Evolutionary conservation across 176 grass and related monocot genomes (phyloP), one percentile per base, ranked within the genome.

Genomic region (Oryza meyeriana): DNA sequence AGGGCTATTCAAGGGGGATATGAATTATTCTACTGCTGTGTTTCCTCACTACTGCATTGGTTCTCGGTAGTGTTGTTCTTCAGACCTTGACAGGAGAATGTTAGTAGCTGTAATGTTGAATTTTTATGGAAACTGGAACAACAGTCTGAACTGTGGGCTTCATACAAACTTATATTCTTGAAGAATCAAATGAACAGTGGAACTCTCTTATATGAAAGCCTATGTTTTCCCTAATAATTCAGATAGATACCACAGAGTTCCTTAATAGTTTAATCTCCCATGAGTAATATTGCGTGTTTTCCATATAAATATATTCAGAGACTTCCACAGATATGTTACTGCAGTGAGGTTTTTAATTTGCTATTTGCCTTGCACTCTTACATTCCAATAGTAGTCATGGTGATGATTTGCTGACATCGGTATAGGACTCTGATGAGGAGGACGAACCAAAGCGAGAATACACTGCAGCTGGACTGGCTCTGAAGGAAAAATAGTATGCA

Each of bases 401-500:
- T 55, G 17, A 57, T 83, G 62, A 72, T 72, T 87, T 94, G 3
- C 72, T 84, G 50, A 72, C 87, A 67, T 76, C 90, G 62, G 7
- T 89, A 81, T 86, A 99, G 97, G 92, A 90, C 87, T 89, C 91
- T 78, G 94, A 93, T 58, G 91, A 98, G 42, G 92, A 87, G 40
- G 88, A 88, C 47, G 94, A 93, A 61, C 91, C 86, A 77, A 86
- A 88, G 61, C 83, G 70, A 65, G 97, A 95, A 86, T 99, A 99
- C 80, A 95, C 93, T 72, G 72, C 89, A 71, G 90, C 83, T 75
- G 97, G 97, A 57, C 89, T 94, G 68, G 87, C 80, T 70, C 88
- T 90, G 80, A 99, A 95, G 87, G 97, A 99, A 82, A 99, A 99
- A 87, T 99, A 91, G 97, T 99, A 95, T 80, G 97, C 27, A 26